phyloP scores from a whole-genome alignment of 2,329 filamentous ascomycete genomes.

The Nothomitra cinnamomea region DNA sequence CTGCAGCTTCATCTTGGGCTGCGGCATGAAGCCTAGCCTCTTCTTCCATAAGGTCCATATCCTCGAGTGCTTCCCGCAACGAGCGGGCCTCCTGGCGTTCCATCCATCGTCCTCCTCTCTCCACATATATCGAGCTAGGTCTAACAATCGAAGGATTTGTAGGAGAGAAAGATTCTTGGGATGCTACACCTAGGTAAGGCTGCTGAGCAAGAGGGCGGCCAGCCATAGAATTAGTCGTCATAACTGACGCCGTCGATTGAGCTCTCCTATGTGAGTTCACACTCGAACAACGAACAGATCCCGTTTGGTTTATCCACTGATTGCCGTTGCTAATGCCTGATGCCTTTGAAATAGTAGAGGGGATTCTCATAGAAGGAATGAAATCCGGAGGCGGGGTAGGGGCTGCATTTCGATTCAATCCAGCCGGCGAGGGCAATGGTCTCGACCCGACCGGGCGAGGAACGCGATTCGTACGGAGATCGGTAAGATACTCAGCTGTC shows the following conservation, averaged over 20 bases:
- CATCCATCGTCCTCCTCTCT: constrained; percentile 60
- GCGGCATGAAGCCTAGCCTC: constrained; percentile 48
- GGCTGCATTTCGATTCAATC: constrained; percentile 15
- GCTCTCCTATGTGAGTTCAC: constrained; percentile 2
- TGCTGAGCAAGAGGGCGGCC: constrained; percentile 9
- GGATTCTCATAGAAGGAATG: neutral
- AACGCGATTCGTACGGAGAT: constrained; percentile 50
- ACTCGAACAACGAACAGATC: constrained; percentile 3
- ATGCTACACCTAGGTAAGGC: constrained; percentile 1
- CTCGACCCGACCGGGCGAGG: constrained; percentile 54
- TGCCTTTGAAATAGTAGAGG: neutral
- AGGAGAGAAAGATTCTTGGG: constrained; percentile 23
- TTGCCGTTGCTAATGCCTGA: neutral
- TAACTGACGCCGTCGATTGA: constrained; percentile 1
- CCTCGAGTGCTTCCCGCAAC: constrained; percentile 53
- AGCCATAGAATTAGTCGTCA: neutral
- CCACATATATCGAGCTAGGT: constrained; percentile 52
- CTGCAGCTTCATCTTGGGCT: constrained; percentile 60
- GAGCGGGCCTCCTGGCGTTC: constrained; percentile 62
- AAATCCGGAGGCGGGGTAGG: neutral
- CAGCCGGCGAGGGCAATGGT: constrained; percentile 36
- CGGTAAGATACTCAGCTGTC: constrained; percentile 51
- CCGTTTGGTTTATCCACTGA: neutral
- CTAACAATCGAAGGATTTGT: constrained; percentile 44
- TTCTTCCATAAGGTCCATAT: constrained; percentile 47